These are phyloP conservation scores for Talaromyces amestolkiae DNA, from an alignment of 2,329 filamentous ascomycete species.

Conservation along the genomic window DNA sequence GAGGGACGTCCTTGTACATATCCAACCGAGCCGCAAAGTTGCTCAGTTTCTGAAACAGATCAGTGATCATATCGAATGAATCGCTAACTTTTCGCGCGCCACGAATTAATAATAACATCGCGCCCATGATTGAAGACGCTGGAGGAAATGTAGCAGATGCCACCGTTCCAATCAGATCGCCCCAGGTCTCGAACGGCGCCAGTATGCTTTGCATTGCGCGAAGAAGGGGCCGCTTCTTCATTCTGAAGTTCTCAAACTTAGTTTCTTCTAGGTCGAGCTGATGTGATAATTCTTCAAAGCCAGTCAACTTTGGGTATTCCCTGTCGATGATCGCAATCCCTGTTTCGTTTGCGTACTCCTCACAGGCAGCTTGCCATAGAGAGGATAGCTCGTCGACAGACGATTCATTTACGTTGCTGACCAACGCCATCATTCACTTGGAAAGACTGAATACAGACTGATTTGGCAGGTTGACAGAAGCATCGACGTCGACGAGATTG, in stretches of 20 bases:
- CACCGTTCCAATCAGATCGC: background rate
- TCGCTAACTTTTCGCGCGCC: background rate
- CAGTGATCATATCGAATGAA: background rate
- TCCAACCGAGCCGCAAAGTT: background rate
- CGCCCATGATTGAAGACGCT: background rate
- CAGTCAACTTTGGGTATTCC: background rate
- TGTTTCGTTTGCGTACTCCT: background rate
- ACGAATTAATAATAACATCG: background rate
- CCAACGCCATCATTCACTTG: too few relatives aligned
- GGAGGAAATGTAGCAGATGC: background rate
- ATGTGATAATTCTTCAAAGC: background rate
- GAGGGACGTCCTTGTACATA: background rate
- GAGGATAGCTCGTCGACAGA: background rate
- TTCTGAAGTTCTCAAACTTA: background rate
- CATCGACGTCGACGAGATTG: too few relatives aligned
- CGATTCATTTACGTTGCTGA: background rate
- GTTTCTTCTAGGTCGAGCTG: background rate
- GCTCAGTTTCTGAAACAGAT: background rate
- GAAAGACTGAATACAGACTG: too few relatives aligned
- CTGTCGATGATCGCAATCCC: background rate
- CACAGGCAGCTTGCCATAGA: background rate
- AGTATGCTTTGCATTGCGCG: background rate
- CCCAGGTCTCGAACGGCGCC: background rate
- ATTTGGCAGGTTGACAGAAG: too few relatives aligned
- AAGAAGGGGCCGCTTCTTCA: background rate